These are phyloP conservation scores for Gossypium turneri DNA, from an alignment of 345 rosid species.

Conservation along the genomic window DNA sequence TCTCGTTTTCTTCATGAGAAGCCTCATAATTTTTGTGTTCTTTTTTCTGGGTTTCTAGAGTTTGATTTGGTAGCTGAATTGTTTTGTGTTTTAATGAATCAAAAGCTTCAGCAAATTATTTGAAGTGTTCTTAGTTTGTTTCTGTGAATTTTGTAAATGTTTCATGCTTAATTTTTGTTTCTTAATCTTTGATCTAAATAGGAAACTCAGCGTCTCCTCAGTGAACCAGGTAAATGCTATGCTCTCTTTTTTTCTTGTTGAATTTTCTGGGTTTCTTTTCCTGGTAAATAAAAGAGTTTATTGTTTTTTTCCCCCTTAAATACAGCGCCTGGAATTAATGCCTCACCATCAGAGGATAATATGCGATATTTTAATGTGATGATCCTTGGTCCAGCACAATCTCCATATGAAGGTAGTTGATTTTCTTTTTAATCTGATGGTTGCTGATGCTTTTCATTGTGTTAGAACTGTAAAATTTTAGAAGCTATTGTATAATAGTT, in stretches of 20 bases:
- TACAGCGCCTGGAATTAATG: slow-evolving; percentile 94
- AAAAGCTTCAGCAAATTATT: not conserved
- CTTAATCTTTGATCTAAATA: slow-evolving; percentile 21
- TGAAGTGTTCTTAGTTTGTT: not conserved
- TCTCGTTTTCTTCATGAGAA: not conserved
- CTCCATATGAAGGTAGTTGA: slow-evolving; percentile 83
- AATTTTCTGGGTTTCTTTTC: slow-evolving; percentile 10
- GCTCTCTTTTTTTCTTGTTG: not conserved
- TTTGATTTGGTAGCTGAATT: not conserved
- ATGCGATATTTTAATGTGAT: slow-evolving; percentile 93
- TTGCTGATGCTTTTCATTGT: not conserved
- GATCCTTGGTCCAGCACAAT: slow-evolving; percentile 97
- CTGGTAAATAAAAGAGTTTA: not conserved
- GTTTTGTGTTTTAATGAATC: not conserved
- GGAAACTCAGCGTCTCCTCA: slow-evolving; percentile 99
- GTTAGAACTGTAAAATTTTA: not conserved
- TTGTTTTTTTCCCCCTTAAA: not conserved
- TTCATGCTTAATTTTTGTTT: not conserved
- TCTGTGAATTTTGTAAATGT: not conserved
- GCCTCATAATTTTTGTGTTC: no score
- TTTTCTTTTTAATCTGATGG: not conserved
- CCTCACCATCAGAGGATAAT: slow-evolving; percentile 93
- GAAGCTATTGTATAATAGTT: not conserved
- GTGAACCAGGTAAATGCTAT: slow-evolving; percentile 72
- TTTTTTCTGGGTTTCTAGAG: not conserved